Evolutionary conservation across 352 stramenopile genomes (phyloP), one percentile per base, ranked within the genome.

Genomic region (Phytophthora pluvialis): DNA sequence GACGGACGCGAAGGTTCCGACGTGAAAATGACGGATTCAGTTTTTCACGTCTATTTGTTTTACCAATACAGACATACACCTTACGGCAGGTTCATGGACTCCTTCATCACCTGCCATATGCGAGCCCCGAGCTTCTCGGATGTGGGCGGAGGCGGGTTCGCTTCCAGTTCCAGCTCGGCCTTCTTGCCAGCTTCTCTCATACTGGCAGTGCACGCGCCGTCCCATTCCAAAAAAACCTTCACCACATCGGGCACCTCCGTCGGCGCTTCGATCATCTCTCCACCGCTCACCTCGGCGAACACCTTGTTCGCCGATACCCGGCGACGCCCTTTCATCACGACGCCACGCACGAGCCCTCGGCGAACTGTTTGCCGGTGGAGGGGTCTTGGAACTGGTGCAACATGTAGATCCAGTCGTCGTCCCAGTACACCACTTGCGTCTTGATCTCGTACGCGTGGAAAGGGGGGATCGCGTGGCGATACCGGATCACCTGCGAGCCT

Each of bases 321-420:
- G 18, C 66, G 70, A 38, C 62, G 55, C 6, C 48, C 59, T 47
- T 73, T 52, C 55, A 76, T 67, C 10, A 67, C 36, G 39, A 69
- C 42, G 5, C 53, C 60, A 43, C 76, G 73, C 6, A 67, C 60
- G 12, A 88, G 62, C 0, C 77, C 50, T 90, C 81, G 9, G 81
- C 81, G 46, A 77, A 88, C 16, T 88, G 43, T 45, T 79, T 86
- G 36, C 77, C 77, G 8, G 65, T 84, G 8, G 26, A 65, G 8
- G 76, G 78, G 38, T 83, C 85, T 35, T 85, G 68, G 53, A 89
- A 88, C 31, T 75, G 71, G 16, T 91, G 80, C 40, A 83, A 50
- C n/a, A 91, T 57, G 62, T 87, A 91, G 49, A 86, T 75, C 80
- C 80, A 89, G 28, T 64, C 48, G 26, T 88, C 80, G 54, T 91